Percentiles rank a stretch among this genome's conserved stretches.
phyloP scores from a whole-genome alignment of 495 filamentous ascomycete genomes.

The Aspergillus haitiensis region DNA sequence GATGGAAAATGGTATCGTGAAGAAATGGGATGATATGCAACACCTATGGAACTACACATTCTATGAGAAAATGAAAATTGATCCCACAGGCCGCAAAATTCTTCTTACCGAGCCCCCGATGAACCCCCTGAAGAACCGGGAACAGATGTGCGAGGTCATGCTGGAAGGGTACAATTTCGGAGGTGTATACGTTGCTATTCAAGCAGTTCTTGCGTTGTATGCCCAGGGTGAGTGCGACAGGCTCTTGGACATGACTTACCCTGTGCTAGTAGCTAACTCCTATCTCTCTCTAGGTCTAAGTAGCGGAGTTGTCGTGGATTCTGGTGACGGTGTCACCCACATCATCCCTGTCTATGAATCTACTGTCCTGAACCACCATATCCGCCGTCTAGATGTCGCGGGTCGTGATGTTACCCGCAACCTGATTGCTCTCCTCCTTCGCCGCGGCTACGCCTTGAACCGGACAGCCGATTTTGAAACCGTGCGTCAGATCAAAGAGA shows the following conservation, averaged over 20 bases:
- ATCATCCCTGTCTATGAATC: conserved; percentile 98
- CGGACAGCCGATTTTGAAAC: conserved; percentile 99
- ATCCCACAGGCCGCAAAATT: conserved; percentile 92
- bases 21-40: conserved; percentile 99
- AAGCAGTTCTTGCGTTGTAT: conserved; percentile 95
- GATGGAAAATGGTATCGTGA: conserved; percentile 99
- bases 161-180: conserved; percentile 95
- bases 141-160: conserved; percentile 98
- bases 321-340: conserved; percentile 96
- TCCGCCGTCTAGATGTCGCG: conserved; percentile 87
- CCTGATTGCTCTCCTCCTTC: conserved; percentile 90
- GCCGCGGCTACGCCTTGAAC: conserved; percentile 95
- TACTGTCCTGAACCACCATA: conserved; percentile 96
- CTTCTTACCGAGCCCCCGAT: conserved; percentile 97
- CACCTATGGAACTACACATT: conserved; percentile 99
- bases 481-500: conserved; percentile 98
- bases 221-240: conserved; percentile 69
- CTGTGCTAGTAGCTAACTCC: not conserved
- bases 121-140: conserved; percentile 93
- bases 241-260: not conserved
- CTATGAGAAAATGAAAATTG: conserved; percentile 90
- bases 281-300: conserved; percentile 63
- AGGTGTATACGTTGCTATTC: conserved; percentile 97
- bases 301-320: conserved; percentile 96
- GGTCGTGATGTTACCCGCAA: conserved; percentile 97